Evolutionary conservation across 352 stramenopile species (phyloP).

Genomic region (Globisporangium radiosum): DNA sequence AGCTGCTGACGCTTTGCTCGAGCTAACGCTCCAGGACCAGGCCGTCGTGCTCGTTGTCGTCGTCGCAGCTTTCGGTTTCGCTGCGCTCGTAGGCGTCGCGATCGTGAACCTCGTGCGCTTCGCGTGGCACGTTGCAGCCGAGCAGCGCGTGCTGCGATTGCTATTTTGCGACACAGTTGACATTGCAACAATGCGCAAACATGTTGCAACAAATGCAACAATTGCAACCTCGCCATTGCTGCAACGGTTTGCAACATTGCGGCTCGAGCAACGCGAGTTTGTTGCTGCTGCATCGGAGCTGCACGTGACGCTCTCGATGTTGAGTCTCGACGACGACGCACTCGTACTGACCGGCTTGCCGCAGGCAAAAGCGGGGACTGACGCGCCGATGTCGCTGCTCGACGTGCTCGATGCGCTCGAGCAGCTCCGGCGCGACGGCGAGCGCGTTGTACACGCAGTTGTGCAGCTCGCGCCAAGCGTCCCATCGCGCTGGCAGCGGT

Average conservation of each 20-base stretch:
- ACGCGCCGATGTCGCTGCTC: slow-evolving; percentile 41
- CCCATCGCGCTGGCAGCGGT: slow-evolving; percentile 31
- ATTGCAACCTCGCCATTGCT: slow-evolving; percentile 30
- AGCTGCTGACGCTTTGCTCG: slow-evolving; percentile 18
- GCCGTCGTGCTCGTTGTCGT: slow-evolving; percentile 50
- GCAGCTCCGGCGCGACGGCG: slow-evolving; percentile 42
- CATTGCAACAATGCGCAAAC: slow-evolving; percentile 24
- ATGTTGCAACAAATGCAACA: slow-evolving; percentile 31
- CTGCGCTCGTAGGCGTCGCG: slow-evolving; percentile 27
- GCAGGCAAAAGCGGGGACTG: background rate
- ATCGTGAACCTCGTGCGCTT: slow-evolving; percentile 37
- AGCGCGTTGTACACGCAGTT: slow-evolving; percentile 49
- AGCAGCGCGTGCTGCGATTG: slow-evolving; percentile 30
- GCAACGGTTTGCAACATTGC: slow-evolving; percentile 17
- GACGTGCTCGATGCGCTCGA: slow-evolving; percentile 50
- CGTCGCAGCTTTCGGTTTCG: slow-evolving; percentile 28
- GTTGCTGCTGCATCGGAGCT: slow-evolving; percentile 25
- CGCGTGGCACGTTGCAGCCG: slow-evolving; percentile 32
- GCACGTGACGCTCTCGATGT: slow-evolving; percentile 19
- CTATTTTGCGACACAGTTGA: slow-evolving; percentile 36
- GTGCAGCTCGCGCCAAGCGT: slow-evolving; percentile 27
- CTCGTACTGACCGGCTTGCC: slow-evolving; percentile 39
- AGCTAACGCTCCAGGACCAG: slow-evolving; percentile 56
- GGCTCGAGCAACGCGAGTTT: slow-evolving; percentile 15
- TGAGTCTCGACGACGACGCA: slow-evolving; percentile 35